Evolutionary conservation across 495 filamentous ascomycete species (phyloP), one percentile per base, ranked within the genome.

Genomic region (Penicillium cinerascens): DNA sequence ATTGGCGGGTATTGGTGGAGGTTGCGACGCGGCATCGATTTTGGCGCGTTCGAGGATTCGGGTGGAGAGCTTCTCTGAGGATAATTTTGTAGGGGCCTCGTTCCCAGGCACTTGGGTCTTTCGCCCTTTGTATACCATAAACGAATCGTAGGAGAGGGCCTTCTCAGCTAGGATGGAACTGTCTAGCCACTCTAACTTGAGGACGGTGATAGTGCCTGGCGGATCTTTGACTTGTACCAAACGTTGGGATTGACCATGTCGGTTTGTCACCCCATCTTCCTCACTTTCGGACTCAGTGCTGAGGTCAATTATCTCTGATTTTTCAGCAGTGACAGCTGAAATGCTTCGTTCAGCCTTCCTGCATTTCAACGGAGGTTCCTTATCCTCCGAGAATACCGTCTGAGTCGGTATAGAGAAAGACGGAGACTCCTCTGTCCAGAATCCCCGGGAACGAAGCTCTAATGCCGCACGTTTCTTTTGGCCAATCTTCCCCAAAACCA

Each of bases 121-220:
- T 44, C 60, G 58, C 20, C 67, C 87, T 58, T 78, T 71, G 55
- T 91, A 96, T 17, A 95, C 66, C 1, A 86, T 43, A 58, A 86
- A 93, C 1, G 80, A 61, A 10, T 82, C 71, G 0, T 84, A 49
- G 0, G 86, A 82, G 0, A 93, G 67, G 3, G 83, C 54, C 15
- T 56, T 57, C 6, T 78, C 75, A 0, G 73, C 64, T 35, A 72
- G 64, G 11, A 91, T 48, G 10, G 83, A 91, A 21, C 82, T 75
- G 7, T 80, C 71, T 26, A 95, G 77, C 92, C 92, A 97, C 2
- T 82, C 71, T 0, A 93, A 68, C 58, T 82, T 89, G 21, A 93
- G 75, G 17, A 96, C 87, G 47, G 75, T 82, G 54, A 95, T 63
- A 2, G 66, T 70, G 16, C 77, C 67, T 8, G 56, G 39, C 10